These are phyloP conservation scores for Tolypocladium amazonense DNA, from an alignment of 2,329 filamentous ascomycete genomes.

Conservation along the genomic window DNA sequence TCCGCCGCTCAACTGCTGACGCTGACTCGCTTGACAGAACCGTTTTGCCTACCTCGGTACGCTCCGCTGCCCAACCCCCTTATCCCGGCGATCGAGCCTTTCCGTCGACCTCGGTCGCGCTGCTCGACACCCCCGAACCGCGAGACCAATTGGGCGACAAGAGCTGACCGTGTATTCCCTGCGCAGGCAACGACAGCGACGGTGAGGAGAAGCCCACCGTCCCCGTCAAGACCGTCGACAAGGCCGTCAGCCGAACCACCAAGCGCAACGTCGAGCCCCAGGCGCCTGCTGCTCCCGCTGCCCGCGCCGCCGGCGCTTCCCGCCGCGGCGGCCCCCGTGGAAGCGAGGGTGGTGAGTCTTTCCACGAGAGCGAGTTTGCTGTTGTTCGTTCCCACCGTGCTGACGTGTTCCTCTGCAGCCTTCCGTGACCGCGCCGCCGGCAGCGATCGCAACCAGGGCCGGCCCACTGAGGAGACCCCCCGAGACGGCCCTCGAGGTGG, in stretches of 20 bases:
- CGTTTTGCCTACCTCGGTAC: constrained; percentile 97
- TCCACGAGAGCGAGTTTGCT: not conserved
- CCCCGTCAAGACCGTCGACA: constrained; percentile 84
- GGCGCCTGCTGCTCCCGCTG: constrained; percentile 49
- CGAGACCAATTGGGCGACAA: not conserved
- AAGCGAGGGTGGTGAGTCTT: constrained; percentile 73
- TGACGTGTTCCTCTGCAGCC: constrained; percentile 37
- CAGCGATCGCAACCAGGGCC: constrained; percentile 69
- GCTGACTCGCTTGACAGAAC: constrained; percentile 51
- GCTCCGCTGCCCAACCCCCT: constrained; percentile 16
- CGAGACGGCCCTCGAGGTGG: constrained; percentile 48
- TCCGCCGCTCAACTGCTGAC: not conserved
- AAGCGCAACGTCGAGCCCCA: constrained; percentile 83
- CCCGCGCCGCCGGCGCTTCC: constrained; percentile 31
- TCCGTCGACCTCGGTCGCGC: constrained; percentile 1
- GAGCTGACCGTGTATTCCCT: constrained; percentile 5
- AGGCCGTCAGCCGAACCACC: constrained; percentile 58
- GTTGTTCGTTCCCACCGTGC: not conserved
- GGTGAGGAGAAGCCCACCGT: constrained; percentile 63
- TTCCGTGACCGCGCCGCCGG: constrained; percentile 85
- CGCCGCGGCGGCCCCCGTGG: constrained; percentile 53
- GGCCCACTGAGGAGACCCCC: constrained; percentile 60
- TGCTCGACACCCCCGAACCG: constrained; percentile 7
- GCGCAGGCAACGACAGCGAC: constrained; percentile 47
- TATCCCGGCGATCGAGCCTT: constrained; percentile 4